Base-by-base conservation (phyloP, 805 yeast genomes). In the Zygosaccharomyces rouxii region DNA sequence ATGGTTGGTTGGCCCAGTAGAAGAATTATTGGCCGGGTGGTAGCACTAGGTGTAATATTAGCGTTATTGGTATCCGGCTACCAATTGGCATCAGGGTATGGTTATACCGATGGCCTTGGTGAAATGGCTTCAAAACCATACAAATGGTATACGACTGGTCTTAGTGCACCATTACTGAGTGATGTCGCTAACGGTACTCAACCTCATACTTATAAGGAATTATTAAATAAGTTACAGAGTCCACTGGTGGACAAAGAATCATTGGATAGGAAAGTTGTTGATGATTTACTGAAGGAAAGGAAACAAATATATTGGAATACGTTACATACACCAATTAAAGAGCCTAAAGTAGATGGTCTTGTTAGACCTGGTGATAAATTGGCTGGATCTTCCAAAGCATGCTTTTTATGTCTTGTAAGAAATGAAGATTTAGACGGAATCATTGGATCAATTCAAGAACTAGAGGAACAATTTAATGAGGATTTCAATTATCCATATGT, bases 401-500 rank as follows among this genome's bases (percentile, higher is more conserved):
- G 95, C 0, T 73, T 88, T 43, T 60, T 85, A 14, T 79, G 87
- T 3, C 69, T 88, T 47, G 94, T 84, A n/a, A 71, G 89, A 51
- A 86, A 87, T 59, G 59, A 74, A 5, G 96, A 88, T 57, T 60
- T 76, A 16, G 55, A 55, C 0, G 73, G 66, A 1, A 71, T 87
- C 7, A 57, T 78, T 1, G 53, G 57, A 9, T 77, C 95, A 1
- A 79, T 89, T 52, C 62, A 60, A 47, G 78, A 76, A 53, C 76
- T 89, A 31, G 95, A 88, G 60, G 62, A 63, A 22, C 73, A 69
- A 1, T 88, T 87, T 71, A 88, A 88, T 62, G 52, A 66, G 22
- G 84, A 85, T 58, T 88, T 82, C 65, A 75, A 77, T 42, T 88
- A 88, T 62, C 95, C 96, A 0, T 88, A 88, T 70, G 86, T 87